Percentiles rank a stretch among this genome's conserved stretches.
Evolutionary conservation across 768 basidiomycete genomes (phyloP).

Genomic region (Tulasnella sp.): DNA sequence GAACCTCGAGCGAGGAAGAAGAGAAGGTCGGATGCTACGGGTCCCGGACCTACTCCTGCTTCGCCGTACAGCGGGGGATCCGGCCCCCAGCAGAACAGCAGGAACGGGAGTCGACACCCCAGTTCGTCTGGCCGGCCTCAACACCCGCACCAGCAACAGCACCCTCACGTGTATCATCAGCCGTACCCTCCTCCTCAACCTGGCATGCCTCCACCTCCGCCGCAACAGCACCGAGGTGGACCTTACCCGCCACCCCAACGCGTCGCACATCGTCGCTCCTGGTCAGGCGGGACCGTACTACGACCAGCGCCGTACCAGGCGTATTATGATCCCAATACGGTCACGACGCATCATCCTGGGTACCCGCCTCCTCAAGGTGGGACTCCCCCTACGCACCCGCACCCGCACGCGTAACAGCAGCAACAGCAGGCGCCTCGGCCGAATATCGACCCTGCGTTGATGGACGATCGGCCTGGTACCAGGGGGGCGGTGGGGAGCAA

Average conservation of each 20-base stretch:
- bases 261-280: neutral
- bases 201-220: neutral
- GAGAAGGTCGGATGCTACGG: neutral
- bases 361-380: neutral
- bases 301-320: neutral
- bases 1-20: neutral
- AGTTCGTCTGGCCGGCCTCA: neutral
- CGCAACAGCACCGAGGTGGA: neutral
- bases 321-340: neutral
- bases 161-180: neutral
- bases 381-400: neutral
- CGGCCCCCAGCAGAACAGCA: neutral
- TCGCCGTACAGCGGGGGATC: neutral
- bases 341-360: neutral
- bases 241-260: neutral
- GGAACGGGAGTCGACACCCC: neutral
- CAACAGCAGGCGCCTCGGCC: neutral
- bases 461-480: neutral
- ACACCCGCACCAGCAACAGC: neutral
- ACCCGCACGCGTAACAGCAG: neutral
- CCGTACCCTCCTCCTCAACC: slow-evolving; percentile 2
- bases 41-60: neutral
- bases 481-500: neutral
- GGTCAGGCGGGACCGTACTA: neutral
- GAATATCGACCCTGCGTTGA: neutral